Conservation (phyloP, 225 moss, liverwort and hornwort genomes). For the Sphagnum contortum region DNA sequence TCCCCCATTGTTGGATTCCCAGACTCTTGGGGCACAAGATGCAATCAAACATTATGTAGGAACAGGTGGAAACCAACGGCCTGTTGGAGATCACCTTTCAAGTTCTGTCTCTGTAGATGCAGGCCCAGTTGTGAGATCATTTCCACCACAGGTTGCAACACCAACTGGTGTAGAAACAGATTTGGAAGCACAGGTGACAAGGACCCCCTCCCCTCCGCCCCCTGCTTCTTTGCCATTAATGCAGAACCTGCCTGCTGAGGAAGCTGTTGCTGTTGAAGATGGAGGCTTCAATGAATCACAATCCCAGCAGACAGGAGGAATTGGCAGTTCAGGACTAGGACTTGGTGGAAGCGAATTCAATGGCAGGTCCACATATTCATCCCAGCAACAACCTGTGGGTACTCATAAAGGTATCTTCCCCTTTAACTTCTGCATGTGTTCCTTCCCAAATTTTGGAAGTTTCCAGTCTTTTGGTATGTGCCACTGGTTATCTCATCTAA, state of each 20-base stretch:
- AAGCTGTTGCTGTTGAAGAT: constrained; percentile 23
- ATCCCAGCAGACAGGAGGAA: constrained; percentile 29
- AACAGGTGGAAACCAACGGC: constrained; percentile 64
- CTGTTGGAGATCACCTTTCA: constrained; percentile 44
- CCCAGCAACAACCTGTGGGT: constrained; percentile 73
- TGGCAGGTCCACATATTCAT: constrained; percentile 45
- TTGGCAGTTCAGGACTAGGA: constrained; percentile 17
- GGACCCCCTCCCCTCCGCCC: constrained; percentile 26
- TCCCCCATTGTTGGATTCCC: constrained; percentile 46
- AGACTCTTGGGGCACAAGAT: constrained; percentile 41
- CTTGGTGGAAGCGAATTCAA: constrained; percentile 61
- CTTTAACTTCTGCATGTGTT: background rate
- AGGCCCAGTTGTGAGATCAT: constrained; percentile 12
- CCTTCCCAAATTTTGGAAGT: background rate
- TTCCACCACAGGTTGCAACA: constrained; percentile 10
- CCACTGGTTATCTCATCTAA: no score
- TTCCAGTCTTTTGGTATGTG: background rate
- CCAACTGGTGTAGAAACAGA: constrained; percentile 30
- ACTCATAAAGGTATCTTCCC: constrained; percentile 60
- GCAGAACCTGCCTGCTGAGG: constrained; percentile 24
- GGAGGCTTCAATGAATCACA: constrained; percentile 23
- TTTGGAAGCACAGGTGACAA: constrained; percentile 20
- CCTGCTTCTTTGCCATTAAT: constrained; percentile 17
- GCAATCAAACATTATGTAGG: constrained; percentile 54
- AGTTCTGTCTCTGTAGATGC: constrained; percentile 37